These are phyloP conservation scores for Gossypium stocksii DNA, from an alignment of 345 rosid genomes.

Conservation along the genomic window DNA sequence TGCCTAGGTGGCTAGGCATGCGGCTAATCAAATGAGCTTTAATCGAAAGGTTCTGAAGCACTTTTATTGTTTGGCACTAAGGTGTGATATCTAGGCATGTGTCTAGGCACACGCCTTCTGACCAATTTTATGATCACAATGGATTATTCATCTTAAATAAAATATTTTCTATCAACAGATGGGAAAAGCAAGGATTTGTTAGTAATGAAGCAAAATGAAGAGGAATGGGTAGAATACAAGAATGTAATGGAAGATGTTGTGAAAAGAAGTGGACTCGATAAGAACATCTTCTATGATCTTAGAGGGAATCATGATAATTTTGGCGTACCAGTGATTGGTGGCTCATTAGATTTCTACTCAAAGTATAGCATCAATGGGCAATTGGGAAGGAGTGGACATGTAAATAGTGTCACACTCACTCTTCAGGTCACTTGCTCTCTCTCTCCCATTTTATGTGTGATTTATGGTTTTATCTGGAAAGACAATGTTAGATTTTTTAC, in stretches of 20 bases:
- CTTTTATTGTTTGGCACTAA: background rate
- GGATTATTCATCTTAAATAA: slow-evolving; percentile 1
- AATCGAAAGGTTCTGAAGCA: background rate
- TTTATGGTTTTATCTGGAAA: slow-evolving; percentile 2
- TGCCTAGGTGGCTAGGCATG: background rate
- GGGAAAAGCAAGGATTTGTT: slow-evolving; percentile 84
- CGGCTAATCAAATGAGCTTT: background rate
- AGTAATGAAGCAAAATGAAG: slow-evolving; percentile 78
- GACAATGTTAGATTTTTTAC: background rate
- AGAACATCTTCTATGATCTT: slow-evolving; percentile 75
- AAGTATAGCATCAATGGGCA: slow-evolving; percentile 78
- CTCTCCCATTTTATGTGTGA: background rate
- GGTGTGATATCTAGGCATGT: background rate
- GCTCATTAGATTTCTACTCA: slow-evolving; percentile 71
- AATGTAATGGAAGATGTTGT: slow-evolving; percentile 65
- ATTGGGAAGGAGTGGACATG: slow-evolving; percentile 46
- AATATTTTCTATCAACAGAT: slow-evolving; percentile 38
- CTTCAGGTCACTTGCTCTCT: slow-evolving; percentile 54
- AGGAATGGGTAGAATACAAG: slow-evolving; percentile 80
- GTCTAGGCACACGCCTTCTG: background rate
- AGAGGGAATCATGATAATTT: slow-evolving; percentile 95
- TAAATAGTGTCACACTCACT: slow-evolving; percentile 65
- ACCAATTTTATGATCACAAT: background rate
- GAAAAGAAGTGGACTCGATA: slow-evolving; percentile 58
- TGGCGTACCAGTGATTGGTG: slow-evolving; percentile 66